Evolutionary conservation across 768 basidiomycete genomes (phyloP).

Genomic region (Lactarius sp.): DNA sequence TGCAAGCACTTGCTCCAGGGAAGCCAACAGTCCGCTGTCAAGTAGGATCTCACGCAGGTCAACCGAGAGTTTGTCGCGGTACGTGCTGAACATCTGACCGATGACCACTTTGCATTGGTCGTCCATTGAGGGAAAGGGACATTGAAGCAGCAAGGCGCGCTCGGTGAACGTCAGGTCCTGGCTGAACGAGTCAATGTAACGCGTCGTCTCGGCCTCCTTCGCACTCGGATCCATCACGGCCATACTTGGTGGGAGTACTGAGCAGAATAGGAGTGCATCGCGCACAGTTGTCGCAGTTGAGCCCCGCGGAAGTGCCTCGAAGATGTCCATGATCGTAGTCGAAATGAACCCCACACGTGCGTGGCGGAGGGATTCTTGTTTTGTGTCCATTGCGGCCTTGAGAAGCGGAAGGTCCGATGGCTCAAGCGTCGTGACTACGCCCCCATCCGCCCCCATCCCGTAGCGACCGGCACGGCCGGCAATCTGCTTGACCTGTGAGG

Average conservation of each 20-base stretch:
- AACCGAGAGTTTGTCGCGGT: slow-evolving; percentile 40
- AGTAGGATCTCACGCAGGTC: slow-evolving; percentile 37
- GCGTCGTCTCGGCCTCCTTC: slow-evolving; percentile 32
- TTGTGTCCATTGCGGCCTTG: slow-evolving; percentile 46
- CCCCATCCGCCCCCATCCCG: slow-evolving; percentile 54
- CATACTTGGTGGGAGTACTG: slow-evolving; percentile 41
- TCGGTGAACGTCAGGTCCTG: slow-evolving; percentile 42
- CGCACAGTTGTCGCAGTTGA: slow-evolving; percentile 41
- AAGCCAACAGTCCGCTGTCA: slow-evolving; percentile 36
- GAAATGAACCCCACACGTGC: slow-evolving; percentile 44
- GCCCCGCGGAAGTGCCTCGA: slow-evolving; percentile 41
- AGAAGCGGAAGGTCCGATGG: slow-evolving; percentile 59
- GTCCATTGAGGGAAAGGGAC: slow-evolving; percentile 55
- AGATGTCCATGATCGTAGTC: slow-evolving; percentile 30
- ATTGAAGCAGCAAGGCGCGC: slow-evolving; percentile 41
- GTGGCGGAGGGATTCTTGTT: slow-evolving; percentile 45
- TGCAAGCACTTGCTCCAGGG: slow-evolving; percentile 40
- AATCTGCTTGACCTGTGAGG: slow-evolving; percentile 88
- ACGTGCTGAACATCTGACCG: slow-evolving; percentile 40
- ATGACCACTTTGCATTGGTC: slow-evolving; percentile 33
- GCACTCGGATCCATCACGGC: slow-evolving; percentile 34
- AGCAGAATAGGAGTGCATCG: slow-evolving; percentile 46
- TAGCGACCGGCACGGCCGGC: slow-evolving; percentile 92
- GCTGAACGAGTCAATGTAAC: slow-evolving; percentile 41
- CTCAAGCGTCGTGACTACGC: slow-evolving; percentile 70